Percentiles rank a stretch among this genome's conserved stretches.
Conservation (phyloP, 805 yeast genomes). For the Crinitomyces ghanaensis region DNA sequence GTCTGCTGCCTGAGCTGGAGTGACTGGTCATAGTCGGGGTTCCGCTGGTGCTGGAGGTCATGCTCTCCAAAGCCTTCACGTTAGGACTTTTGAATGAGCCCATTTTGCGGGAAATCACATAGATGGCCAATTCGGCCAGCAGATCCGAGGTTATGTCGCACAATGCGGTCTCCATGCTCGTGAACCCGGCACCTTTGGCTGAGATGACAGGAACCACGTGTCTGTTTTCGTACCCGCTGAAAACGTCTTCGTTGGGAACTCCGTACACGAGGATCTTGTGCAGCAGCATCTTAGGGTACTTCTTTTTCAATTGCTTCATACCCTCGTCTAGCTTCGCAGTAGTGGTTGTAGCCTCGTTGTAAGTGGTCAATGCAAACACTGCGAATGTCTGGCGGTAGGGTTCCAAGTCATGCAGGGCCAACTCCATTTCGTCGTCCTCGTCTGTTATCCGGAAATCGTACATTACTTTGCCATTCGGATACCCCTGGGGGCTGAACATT, state of each 20-base stretch:
- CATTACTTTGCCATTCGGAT: constrained; percentile 64
- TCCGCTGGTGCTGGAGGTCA: constrained; percentile 5
- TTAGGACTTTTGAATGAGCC: constrained; percentile 76
- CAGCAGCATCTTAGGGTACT: constrained; percentile 35
- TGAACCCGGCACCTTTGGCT: constrained; percentile 23
- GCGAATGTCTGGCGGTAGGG: constrained; percentile 68
- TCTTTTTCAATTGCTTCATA: constrained; percentile 32
- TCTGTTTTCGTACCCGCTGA: constrained; percentile 8
- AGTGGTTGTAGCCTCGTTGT: constrained; percentile 13
- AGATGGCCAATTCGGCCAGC: constrained; percentile 46
- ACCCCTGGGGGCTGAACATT: constrained; percentile 72
- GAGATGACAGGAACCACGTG: constrained; percentile 14
- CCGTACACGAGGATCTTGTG: constrained; percentile 34
- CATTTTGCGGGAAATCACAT: constrained; percentile 63
- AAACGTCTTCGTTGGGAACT: constrained; percentile 13
- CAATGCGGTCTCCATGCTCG: constrained; percentile 47
- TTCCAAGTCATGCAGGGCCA: constrained; percentile 76
- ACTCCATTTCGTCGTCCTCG: constrained; percentile 37
- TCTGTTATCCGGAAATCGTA: constrained; percentile 41
- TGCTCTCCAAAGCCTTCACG: constrained; percentile 19
- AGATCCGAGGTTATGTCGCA: constrained; percentile 63
- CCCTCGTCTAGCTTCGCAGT: constrained; percentile 20
- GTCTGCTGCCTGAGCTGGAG: background rate
- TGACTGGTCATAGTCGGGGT: background rate
- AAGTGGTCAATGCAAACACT: constrained; percentile 34